Evolutionary conservation across 2,329 filamentous ascomycete species (phyloP).

Genomic region (Samsoniella hepiali): DNA sequence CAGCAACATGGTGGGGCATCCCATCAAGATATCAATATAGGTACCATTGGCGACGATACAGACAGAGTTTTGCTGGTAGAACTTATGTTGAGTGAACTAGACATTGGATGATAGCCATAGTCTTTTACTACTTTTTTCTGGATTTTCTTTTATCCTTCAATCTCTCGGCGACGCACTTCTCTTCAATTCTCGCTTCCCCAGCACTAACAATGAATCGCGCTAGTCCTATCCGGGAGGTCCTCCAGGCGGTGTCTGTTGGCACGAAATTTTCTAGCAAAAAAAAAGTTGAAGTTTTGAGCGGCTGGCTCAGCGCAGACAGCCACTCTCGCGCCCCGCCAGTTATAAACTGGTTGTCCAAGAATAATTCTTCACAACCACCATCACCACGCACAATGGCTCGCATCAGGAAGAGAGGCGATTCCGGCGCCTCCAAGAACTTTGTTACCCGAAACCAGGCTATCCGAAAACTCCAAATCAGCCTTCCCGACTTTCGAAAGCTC

Average conservation of each 20-base stretch:
- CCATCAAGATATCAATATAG: background rate
- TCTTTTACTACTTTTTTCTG: background rate
- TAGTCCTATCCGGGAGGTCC: slow-evolving; percentile 5
- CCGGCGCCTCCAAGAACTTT: slow-evolving; percentile 96
- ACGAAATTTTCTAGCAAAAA: slow-evolving; percentile 21
- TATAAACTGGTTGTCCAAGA: slow-evolving; percentile 18
- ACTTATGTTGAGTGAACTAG: no score
- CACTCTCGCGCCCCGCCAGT: slow-evolving; percentile 31
- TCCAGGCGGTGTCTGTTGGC: slow-evolving; percentile 5
- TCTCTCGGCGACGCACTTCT: background rate
- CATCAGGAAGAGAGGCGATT: slow-evolving; percentile 88
- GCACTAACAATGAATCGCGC: background rate
- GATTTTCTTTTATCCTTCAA: background rate
- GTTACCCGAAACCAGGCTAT: slow-evolving; percentile 96
- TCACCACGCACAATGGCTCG: slow-evolving; percentile 55
- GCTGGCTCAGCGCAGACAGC: slow-evolving; percentile 23
- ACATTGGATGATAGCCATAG: no score
- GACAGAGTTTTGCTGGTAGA: background rate
- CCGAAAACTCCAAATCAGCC: slow-evolving; percentile 93
- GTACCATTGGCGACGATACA: background rate
- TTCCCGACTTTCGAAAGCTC: slow-evolving; percentile 94
- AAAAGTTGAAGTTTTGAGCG: slow-evolving; percentile 18
- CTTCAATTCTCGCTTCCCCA: background rate
- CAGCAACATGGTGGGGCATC: background rate
- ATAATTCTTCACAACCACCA: slow-evolving; percentile 15